Evolutionary conservation across 2,329 filamentous ascomycete genomes (phyloP).

Genomic region (Phymatotrichopsis omnivora): DNA sequence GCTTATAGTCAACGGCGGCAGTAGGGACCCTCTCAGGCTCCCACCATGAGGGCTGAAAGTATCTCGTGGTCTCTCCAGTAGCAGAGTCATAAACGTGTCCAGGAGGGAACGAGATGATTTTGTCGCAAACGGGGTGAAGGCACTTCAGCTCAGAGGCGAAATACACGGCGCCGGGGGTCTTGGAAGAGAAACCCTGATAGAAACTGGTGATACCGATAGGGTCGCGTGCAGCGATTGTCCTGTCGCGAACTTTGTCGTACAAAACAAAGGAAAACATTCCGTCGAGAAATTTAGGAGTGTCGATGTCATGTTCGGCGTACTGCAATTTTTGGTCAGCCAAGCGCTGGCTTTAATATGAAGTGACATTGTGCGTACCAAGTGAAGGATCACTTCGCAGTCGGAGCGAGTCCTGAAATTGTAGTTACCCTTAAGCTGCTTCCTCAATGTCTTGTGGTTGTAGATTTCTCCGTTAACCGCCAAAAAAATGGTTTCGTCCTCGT

Average conservation of each 20-base stretch:
- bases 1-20: slow-evolving; percentile 71
- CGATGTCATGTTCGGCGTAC: slow-evolving; percentile 87
- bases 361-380: slow-evolving; percentile 51
- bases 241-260: slow-evolving; percentile 89
- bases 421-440: slow-evolving; percentile 69
- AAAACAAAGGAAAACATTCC: slow-evolving; percentile 99
- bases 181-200: slow-evolving; percentile 85
- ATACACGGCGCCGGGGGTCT: slow-evolving; percentile 75
- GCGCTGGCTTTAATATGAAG: not conserved
- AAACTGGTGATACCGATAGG: slow-evolving; percentile 96
- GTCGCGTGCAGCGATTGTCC: slow-evolving; percentile 86
- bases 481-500: slow-evolving; percentile 75
- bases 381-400: slow-evolving; percentile 98
- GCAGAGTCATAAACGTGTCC: slow-evolving; percentile 94
- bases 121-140: slow-evolving; percentile 85
- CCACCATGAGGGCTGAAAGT: slow-evolving; percentile 90
- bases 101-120: slow-evolving; percentile 86
- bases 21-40: slow-evolving; percentile 69
- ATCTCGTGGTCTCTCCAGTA: slow-evolving; percentile 72
- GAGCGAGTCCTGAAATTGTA: slow-evolving; percentile 99
- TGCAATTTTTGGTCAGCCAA: slow-evolving; percentile 35
- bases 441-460: slow-evolving; percentile 95
- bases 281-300: slow-evolving; percentile 86
- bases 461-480: slow-evolving; percentile 99
- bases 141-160: slow-evolving; percentile 97